Percentiles rank a stretch among this genome's conserved stretches.
Conservation (phyloP, 768 basidiomycete genomes). For the Boletus tylopilopsis region DNA sequence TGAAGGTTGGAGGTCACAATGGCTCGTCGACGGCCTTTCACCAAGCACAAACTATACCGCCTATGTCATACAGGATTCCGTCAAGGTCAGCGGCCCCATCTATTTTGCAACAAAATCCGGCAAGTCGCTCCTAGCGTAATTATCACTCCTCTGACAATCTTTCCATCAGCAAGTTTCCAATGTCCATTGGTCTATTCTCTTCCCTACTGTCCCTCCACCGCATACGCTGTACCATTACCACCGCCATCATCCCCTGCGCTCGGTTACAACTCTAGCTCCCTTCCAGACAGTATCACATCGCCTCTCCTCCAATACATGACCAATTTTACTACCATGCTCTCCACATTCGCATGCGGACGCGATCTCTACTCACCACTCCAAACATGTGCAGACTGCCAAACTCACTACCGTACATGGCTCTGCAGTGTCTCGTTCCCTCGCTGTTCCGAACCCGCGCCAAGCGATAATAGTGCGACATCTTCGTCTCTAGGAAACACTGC, state of each 20-base stretch:
- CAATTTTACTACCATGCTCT: constrained; percentile 72
- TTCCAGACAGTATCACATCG: constrained; percentile 46
- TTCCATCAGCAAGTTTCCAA: constrained; percentile 48
- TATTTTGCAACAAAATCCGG: constrained; percentile 76
- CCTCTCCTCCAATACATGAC: constrained; percentile 56
- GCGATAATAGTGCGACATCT: constrained; percentile 17
- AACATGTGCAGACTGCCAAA: constrained; percentile 71
- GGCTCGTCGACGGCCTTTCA: constrained; percentile 54
- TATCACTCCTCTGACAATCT: background rate
- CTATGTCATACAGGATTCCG: constrained; percentile 54
- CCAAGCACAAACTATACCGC: constrained; percentile 77
- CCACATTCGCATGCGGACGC: constrained; percentile 73
- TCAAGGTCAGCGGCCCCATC: constrained; percentile 62
- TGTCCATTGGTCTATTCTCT: constrained; percentile 70
- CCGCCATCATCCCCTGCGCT: constrained; percentile 39
- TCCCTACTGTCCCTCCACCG: constrained; percentile 67
- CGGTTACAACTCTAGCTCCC: constrained; percentile 46
- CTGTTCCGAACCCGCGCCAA: constrained; percentile 53
- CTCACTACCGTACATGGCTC: constrained; percentile 72
- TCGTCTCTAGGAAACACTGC: constrained; percentile 16
- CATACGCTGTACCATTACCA: constrained; percentile 68
- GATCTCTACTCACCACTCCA: constrained; percentile 78
- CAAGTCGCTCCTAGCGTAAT: constrained; percentile 27
- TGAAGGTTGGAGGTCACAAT: constrained; percentile 66
- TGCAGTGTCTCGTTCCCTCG: constrained; percentile 73